A percentile compares a stretch with the other conserved stretches of the same genome.
phyloP scores from a whole-genome alignment of 805 yeast species.

The Komagataella pastoris region DNA sequence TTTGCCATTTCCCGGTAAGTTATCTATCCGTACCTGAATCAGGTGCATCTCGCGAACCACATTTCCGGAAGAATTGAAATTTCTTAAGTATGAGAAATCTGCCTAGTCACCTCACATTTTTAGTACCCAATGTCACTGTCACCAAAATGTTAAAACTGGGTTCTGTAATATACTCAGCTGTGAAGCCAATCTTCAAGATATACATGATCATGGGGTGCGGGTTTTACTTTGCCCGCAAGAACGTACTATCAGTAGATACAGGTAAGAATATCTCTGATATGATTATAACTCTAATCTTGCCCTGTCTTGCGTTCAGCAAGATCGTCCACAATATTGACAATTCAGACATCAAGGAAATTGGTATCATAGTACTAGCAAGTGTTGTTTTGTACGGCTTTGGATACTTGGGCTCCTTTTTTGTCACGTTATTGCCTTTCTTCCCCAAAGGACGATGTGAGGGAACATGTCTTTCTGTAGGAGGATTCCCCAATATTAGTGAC shows the following conservation, averaged over 20 bases:
- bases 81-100: background rate
- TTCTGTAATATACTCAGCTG: slow-evolving; percentile 59
- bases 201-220: slow-evolving; percentile 63
- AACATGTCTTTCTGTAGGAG: slow-evolving; percentile 58
- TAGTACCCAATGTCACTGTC: slow-evolving; percentile 1
- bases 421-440: slow-evolving; percentile 35
- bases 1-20: background rate
- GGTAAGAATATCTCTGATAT: slow-evolving; percentile 59
- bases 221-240: slow-evolving; percentile 43
- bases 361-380: slow-evolving; percentile 42
- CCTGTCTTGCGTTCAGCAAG: slow-evolving; percentile 65
- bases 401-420: slow-evolving; percentile 23
- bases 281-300: slow-evolving; percentile 56
- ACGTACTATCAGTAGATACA: slow-evolving; percentile 52
- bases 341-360: slow-evolving; percentile 56
- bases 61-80: background rate
- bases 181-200: slow-evolving; percentile 79
- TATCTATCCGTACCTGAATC: background rate
- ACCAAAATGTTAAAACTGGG: slow-evolving; percentile 26
- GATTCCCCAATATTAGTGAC: slow-evolving; percentile 71
- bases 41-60: background rate
- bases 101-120: background rate
- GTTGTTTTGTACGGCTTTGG: slow-evolving; percentile 32
- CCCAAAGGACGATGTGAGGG: slow-evolving; percentile 63
- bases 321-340: slow-evolving; percentile 55